Percentiles rank a stretch among this genome's conserved stretches.
These are phyloP conservation scores for Calonectria fujianensis DNA, from an alignment of 2,329 filamentous ascomycete genomes.

Conservation along the genomic window DNA sequence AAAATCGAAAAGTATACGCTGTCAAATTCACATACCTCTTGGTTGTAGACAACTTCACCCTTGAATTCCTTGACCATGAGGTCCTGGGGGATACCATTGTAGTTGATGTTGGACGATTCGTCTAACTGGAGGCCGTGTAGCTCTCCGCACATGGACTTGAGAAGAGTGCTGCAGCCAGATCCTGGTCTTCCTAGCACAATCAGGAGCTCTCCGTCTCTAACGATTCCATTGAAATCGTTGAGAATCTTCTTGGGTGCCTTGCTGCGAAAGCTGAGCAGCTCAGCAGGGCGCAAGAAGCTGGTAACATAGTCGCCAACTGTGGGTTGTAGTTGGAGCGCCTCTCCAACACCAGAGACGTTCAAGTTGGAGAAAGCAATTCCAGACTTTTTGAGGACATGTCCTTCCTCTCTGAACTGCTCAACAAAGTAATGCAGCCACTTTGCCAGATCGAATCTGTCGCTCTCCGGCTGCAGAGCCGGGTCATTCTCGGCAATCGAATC, in stretches of 20 bases:
- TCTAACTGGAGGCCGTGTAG: slow-evolving; percentile 74
- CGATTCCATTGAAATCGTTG: slow-evolving; percentile 77
- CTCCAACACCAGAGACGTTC: slow-evolving; percentile 79
- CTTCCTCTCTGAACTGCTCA: slow-evolving; percentile 69
- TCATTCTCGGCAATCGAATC: slow-evolving; percentile 48
- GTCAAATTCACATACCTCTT: slow-evolving; percentile 70
- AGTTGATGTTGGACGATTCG: slow-evolving; percentile 72
- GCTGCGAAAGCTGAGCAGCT: slow-evolving; percentile 71
- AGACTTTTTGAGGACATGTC: slow-evolving; percentile 70
- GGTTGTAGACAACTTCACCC: slow-evolving; percentile 83
- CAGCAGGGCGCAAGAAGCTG: slow-evolving; percentile 74
- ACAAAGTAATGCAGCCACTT: slow-evolving; percentile 64
- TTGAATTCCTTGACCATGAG: slow-evolving; percentile 77
- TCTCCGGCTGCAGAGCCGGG: slow-evolving; percentile 60
- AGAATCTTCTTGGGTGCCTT: slow-evolving; percentile 76
- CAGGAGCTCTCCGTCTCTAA: slow-evolving; percentile 79
- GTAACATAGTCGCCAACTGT: slow-evolving; percentile 77
- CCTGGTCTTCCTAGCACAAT: slow-evolving; percentile 81
- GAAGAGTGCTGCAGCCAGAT: slow-evolving; percentile 78
- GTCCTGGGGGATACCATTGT: slow-evolving; percentile 75
- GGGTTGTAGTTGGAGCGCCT: slow-evolving; percentile 80
- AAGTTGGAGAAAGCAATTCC: slow-evolving; percentile 80
- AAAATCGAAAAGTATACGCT: slow-evolving; percentile 66
- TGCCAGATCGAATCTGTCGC: slow-evolving; percentile 61
- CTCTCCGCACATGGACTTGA: slow-evolving; percentile 78